Conservation (phyloP, 768 basidiomycete species). For the Russula sp. region DNA sequence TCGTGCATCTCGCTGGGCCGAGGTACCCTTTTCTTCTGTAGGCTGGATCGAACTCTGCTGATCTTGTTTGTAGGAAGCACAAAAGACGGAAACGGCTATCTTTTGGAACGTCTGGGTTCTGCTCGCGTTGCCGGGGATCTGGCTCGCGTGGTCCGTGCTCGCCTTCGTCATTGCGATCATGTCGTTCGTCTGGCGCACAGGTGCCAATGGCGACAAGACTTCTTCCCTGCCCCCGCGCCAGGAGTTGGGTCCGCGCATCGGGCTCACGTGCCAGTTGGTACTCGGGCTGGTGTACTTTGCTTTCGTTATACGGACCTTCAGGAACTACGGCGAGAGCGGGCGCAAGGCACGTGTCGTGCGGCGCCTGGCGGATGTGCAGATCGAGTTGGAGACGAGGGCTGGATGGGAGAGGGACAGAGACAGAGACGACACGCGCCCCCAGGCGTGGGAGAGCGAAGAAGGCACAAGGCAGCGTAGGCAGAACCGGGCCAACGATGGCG, state of each 20-base stretch:
- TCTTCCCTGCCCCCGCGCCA: constrained; percentile 34
- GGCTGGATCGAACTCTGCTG: not conserved
- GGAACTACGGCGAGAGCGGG: constrained; percentile 44
- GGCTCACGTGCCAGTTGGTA: constrained; percentile 46
- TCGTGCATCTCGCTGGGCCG: constrained; percentile 66
- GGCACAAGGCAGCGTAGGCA: not conserved
- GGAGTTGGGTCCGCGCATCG: constrained; percentile 49
- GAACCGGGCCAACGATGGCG: not conserved
- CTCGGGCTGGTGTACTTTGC: constrained; percentile 57
- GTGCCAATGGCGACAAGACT: constrained; percentile 39
- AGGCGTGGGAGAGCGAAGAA: not conserved
- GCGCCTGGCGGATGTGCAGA: constrained; percentile 22
- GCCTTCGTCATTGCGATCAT: constrained; percentile 58
- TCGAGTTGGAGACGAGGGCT: constrained; percentile 20
- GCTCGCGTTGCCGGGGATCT: constrained; percentile 60
- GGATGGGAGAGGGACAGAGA: not conserved
- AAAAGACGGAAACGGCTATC: constrained; percentile 41
- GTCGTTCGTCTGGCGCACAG: constrained; percentile 61
- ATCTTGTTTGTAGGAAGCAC: constrained; percentile 46
- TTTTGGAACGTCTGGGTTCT: constrained; percentile 68
- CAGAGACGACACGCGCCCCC: not conserved
- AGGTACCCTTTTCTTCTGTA: constrained; percentile 36
- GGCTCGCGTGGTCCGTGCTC: constrained; percentile 73
- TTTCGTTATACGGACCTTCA: constrained; percentile 57
- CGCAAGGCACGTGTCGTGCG: constrained; percentile 13